These are phyloP conservation scores for Aspergillus haitiensis DNA, from an alignment of 495 filamentous ascomycete species.

Conservation along the genomic window DNA sequence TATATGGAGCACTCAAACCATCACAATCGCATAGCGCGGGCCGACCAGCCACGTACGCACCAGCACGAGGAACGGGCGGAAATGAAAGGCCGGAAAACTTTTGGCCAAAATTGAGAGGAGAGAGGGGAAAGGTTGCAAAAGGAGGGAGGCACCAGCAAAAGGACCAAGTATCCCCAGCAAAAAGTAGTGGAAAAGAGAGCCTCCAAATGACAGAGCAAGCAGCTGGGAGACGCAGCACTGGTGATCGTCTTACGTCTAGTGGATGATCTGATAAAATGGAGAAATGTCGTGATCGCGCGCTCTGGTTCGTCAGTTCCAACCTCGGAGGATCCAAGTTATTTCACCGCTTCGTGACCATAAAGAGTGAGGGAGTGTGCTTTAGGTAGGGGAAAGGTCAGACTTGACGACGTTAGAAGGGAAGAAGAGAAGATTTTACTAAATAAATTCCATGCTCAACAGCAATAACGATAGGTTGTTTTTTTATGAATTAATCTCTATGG, in stretches of 20 bases:
- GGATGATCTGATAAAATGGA: slow-evolving; percentile 53
- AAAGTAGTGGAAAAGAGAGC: slow-evolving; percentile 17
- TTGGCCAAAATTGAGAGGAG: slow-evolving; percentile 2
- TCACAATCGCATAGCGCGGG: slow-evolving; percentile 33
- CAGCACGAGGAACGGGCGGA: slow-evolving; percentile 15
- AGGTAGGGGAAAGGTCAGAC: neutral
- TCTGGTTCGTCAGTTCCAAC: slow-evolving; percentile 32
- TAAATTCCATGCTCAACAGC: neutral
- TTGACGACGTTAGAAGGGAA: too few species aligned
- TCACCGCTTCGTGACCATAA: slow-evolving; percentile 26
- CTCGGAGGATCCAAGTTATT: slow-evolving; percentile 13
- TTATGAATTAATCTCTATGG: neutral
- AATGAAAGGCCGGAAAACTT: slow-evolving; percentile 15
- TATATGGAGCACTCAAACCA: slow-evolving; percentile 15
- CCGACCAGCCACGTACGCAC: slow-evolving; percentile 33
- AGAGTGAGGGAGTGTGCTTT: neutral
- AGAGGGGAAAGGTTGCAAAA: slow-evolving; percentile 11
- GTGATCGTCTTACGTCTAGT: slow-evolving; percentile 34
- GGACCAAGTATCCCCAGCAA: slow-evolving; percentile 14
- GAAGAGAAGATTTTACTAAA: neutral
- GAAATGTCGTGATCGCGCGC: slow-evolving; percentile 51
- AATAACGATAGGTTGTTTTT: neutral
- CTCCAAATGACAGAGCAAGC: slow-evolving; percentile 20
- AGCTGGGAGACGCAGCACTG: slow-evolving; percentile 20
- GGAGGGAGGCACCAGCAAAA: slow-evolving; percentile 16